Conservation (phyloP, 139 green algal species). For the Closterium sp. region DNA sequence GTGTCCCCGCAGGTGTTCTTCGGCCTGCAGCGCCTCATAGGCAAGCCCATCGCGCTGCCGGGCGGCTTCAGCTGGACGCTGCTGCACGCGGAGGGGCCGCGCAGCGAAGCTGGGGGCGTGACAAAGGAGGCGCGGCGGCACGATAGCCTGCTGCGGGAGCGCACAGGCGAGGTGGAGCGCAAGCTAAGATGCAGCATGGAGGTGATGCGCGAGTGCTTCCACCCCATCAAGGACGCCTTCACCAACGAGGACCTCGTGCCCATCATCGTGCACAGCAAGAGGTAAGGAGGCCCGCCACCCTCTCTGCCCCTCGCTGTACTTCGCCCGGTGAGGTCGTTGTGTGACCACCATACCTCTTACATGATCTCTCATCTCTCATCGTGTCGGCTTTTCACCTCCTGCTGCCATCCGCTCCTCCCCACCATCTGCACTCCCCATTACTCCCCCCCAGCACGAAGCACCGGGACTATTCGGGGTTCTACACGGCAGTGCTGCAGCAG, state of each 20-base stretch:
- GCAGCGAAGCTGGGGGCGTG: not conserved
- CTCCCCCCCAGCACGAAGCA: not conserved
- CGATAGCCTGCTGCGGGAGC: not conserved
- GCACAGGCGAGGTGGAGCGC: not conserved
- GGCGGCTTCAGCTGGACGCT: conserved; percentile 28
- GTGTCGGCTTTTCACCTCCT: not conserved
- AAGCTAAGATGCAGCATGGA: conserved; percentile 28
- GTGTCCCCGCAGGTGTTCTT: not conserved
- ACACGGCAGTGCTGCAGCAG: conserved; percentile 40
- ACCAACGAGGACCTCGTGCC: conserved; percentile 56
- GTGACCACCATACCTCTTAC: not conserved
- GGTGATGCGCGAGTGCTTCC: conserved; percentile 61
- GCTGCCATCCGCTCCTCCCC: not conserved
- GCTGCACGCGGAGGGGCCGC: not conserved
- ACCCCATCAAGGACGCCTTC: conserved; percentile 55
- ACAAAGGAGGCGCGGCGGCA: not conserved
- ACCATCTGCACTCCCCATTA: not conserved
- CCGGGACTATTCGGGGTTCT: conserved; percentile 53
- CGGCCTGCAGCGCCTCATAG: not conserved
- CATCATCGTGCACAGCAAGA: conserved; percentile 46
- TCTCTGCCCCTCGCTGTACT: not conserved
- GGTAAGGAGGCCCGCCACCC: conserved; percentile 34
- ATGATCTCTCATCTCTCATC: not conserved
- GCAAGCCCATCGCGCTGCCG: conserved; percentile 1
- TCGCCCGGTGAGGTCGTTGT: no score